These are phyloP conservation scores for Wickerhamiella kurtzmanii DNA, from an alignment of 805 yeast species.

Conservation along the genomic window DNA sequence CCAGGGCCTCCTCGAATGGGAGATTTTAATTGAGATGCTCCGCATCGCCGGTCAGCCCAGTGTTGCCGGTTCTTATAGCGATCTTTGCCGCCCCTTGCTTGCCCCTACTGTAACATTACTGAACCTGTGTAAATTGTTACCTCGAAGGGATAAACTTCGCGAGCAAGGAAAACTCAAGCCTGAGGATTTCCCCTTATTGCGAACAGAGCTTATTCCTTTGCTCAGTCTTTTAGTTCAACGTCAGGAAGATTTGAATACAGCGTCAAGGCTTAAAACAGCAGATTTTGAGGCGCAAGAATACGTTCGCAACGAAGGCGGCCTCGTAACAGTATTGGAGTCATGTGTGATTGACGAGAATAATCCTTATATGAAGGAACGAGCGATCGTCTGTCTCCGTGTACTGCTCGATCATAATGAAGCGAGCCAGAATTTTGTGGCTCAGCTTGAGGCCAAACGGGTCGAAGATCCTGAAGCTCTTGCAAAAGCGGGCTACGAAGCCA, in stretches of 20 bases:
- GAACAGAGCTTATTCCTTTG: conserved; percentile 3
- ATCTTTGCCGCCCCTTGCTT: neutral
- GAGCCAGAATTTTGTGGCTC: conserved; percentile 67
- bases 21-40: neutral
- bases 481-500: conserved; percentile 67
- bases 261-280: conserved; percentile 44
- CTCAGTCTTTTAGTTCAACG: conserved; percentile 50
- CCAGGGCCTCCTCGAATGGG: neutral
- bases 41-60: neutral
- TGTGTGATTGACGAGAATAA: conserved; percentile 81
- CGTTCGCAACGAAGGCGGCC: conserved; percentile 50
- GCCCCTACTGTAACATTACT: conserved; percentile 1
- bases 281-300: conserved; percentile 47
- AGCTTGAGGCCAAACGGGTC: conserved; percentile 59
- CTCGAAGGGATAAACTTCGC: neutral
- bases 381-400: conserved; percentile 65
- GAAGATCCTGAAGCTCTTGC: conserved; percentile 46
- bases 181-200: conserved; percentile 10
- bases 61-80: neutral
- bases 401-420: conserved; percentile 46
- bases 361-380: conserved; percentile 64
- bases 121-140: conserved; percentile 3
- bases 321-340: conserved; percentile 59
- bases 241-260: conserved; percentile 43
- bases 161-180: conserved; percentile 5